These are phyloP conservation scores for Stellera chamaejasme DNA, from an alignment of 345 rosid genomes.

Conservation along the genomic window DNA sequence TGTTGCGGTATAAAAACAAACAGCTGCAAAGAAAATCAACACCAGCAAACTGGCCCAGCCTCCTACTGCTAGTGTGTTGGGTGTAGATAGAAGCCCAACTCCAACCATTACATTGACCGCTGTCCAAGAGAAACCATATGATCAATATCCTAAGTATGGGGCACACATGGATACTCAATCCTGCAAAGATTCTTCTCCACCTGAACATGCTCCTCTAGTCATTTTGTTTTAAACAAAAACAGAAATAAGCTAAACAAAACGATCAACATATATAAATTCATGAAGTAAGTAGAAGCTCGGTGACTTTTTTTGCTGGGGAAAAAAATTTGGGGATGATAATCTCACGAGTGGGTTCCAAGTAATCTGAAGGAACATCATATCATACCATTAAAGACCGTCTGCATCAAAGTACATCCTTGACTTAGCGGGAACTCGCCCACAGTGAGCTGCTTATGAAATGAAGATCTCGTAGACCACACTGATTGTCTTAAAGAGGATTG, in stretches of 20 bases:
- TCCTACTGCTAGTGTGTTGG: constrained; percentile 61
- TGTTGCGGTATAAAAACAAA: constrained; percentile 79
- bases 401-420: constrained; percentile 74
- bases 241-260: too few species aligned
- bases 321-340: too few species aligned
- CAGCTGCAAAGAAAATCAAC: constrained; percentile 41
- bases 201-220: neutral
- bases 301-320: too few species aligned
- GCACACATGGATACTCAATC: neutral
- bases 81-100: constrained; percentile 86
- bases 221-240: too few species aligned
- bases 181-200: neutral
- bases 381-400: constrained; percentile 83
- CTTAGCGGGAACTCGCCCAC: constrained; percentile 47
- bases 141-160: neutral
- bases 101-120: constrained; percentile 87
- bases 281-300: too few species aligned
- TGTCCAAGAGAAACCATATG: constrained; percentile 18
- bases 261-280: too few species aligned
- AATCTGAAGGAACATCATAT: neutral
- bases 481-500: constrained; percentile 49
- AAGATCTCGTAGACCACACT: constrained; percentile 47
- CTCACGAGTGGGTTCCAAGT: too few species aligned
- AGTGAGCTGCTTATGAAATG: constrained; percentile 36
- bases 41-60: constrained; percentile 78